A percentile compares a stretch with the other conserved stretches of the same genome.
Conservation (phyloP, 169 alveolate species). For the Neospora caninum region DNA sequence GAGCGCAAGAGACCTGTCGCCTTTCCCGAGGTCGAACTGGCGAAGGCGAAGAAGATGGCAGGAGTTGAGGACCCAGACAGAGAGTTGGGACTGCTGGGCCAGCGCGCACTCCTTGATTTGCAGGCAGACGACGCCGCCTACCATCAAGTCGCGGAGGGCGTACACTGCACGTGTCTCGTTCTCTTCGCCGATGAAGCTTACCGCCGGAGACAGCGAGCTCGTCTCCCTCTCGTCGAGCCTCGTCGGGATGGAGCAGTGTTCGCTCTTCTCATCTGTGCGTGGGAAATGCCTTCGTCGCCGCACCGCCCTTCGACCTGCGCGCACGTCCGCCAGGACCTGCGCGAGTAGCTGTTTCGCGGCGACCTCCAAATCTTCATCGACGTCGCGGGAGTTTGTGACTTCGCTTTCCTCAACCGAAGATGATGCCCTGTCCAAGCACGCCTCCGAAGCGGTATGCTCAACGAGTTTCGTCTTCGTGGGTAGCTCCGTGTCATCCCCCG, state of each 20-base stretch:
- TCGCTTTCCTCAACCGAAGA: background rate
- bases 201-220: background rate
- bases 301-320: background rate
- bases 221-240: background rate
- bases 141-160: background rate
- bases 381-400: background rate
- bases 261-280: background rate
- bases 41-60: conserved; percentile 53
- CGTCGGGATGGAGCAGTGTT: background rate
- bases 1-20: background rate
- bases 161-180: background rate
- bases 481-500: no score
- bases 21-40: conserved; percentile 49
- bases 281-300: background rate
- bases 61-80: conserved; percentile 43
- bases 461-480: no score
- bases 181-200: background rate
- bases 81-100: conserved; percentile 38
- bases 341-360: background rate
- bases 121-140: conserved; percentile 42
- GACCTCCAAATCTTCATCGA: background rate
- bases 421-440: no score
- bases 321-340: background rate
- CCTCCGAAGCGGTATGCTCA: no score
- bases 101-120: conserved; percentile 40